A percentile compares a stretch with the other conserved stretches of the same genome.
Evolutionary conservation across 805 yeast genomes (phyloP).

Genomic region (Ogataea paradorogensis): DNA sequence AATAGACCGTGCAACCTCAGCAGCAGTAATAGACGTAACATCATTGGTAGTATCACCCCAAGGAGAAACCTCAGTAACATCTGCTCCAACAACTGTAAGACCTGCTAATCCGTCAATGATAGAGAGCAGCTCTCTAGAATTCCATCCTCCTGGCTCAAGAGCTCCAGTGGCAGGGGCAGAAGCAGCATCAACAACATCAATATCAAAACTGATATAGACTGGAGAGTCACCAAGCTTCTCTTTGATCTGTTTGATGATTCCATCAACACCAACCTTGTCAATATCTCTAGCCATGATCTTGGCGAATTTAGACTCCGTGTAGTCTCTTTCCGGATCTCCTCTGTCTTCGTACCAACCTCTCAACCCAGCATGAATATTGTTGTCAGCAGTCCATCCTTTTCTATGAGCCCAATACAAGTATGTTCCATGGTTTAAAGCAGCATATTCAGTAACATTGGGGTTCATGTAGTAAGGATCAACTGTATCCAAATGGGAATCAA

Average conservation of each 20-base stretch:
- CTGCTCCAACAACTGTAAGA: conserved; percentile 64
- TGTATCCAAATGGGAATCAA: conserved; percentile 69
- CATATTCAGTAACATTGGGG: conserved; percentile 56
- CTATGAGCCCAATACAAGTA: conserved; percentile 64
- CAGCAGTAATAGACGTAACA: conserved; percentile 61
- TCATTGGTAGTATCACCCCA: conserved; percentile 60
- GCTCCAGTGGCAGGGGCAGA: conserved; percentile 72
- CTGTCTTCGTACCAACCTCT: conserved; percentile 53
- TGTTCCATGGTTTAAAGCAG: conserved; percentile 58
- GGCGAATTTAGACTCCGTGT: conserved; percentile 19
- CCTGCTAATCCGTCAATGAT: conserved; percentile 55
- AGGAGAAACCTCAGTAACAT: conserved; percentile 68
- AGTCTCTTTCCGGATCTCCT: conserved; percentile 41
- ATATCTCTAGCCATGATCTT: conserved; percentile 45
- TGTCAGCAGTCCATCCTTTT: conserved; percentile 49
- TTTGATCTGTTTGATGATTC: conserved; percentile 35
- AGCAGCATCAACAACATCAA: conserved; percentile 69
- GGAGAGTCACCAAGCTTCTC: conserved; percentile 36
- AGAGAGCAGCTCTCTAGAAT: conserved; percentile 56
- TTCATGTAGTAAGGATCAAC: conserved; percentile 63
- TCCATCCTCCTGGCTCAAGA: conserved; percentile 70
- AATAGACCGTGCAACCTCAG: conserved; percentile 55
- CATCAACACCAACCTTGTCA: conserved; percentile 39
- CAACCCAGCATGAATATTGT: conserved; percentile 55
- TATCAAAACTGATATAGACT: conserved; percentile 45